A percentile compares a stretch with the other conserved stretches of the same genome.
These are phyloP conservation scores for Blumeria hordei DNA, from an alignment of 2,329 filamentous ascomycete genomes.

Conservation along the genomic window DNA sequence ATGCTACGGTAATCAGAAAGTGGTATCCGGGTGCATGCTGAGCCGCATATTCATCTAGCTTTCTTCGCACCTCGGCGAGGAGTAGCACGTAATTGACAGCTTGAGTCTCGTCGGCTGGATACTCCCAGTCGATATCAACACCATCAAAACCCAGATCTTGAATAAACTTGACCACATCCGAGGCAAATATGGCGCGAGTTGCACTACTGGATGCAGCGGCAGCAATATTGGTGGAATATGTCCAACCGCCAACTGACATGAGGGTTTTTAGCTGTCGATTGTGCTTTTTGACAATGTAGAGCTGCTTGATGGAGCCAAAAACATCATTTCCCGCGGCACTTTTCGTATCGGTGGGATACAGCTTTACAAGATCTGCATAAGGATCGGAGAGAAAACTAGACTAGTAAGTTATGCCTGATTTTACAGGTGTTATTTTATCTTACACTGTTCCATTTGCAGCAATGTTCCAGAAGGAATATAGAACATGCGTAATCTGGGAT, in stretches of 20 bases:
- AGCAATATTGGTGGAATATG: constrained; percentile 56
- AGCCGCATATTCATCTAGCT: constrained; percentile 25
- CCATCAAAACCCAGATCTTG: constrained; percentile 8
- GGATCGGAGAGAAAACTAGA: constrained; percentile 36
- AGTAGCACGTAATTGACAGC: constrained; percentile 10
- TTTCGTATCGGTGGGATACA: constrained; percentile 48
- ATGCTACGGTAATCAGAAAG: constrained; percentile 29
- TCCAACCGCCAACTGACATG: constrained; percentile 69
- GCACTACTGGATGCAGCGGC: constrained; percentile 34
- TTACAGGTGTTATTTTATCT: constrained; percentile 8
- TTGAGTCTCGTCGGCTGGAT: constrained; percentile 4
- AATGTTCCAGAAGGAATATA: constrained; percentile 66
- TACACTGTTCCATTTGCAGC: constrained; percentile 46
- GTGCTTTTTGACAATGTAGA: constrained; percentile 51
- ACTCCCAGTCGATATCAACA: constrained; percentile 10
- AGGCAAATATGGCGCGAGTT: constrained; percentile 12
- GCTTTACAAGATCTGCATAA: constrained; percentile 53
- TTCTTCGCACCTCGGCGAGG: constrained; percentile 11
- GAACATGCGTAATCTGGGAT: constrained; percentile 47
- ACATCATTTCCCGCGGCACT: constrained; percentile 44
- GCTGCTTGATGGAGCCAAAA: constrained; percentile 61
- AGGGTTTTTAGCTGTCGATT: constrained; percentile 59
- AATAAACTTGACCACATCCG: constrained; percentile 5
- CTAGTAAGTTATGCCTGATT: constrained; percentile 22
- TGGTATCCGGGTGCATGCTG: constrained; percentile 22